phyloP scores from a whole-genome alignment of 1,284 basidiomycete species.

The Sphaerobolus stellatus region DNA sequence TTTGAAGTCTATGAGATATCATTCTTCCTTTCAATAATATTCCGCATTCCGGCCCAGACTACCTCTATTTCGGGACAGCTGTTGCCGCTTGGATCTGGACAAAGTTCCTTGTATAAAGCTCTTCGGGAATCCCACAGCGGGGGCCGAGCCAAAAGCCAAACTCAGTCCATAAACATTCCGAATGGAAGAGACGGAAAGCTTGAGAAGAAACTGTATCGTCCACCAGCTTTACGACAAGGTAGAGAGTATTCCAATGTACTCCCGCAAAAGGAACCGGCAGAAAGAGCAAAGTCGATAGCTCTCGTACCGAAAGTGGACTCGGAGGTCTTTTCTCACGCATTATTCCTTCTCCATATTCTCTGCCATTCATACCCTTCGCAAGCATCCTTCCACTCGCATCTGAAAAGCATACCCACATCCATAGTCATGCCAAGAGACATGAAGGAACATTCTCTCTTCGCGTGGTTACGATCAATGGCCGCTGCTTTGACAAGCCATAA shows the following conservation, averaged over 20 bases:
- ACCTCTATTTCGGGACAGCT: conserved; percentile 58
- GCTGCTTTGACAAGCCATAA: conserved; percentile 54
- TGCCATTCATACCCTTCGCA: conserved; percentile 61
- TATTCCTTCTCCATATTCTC: conserved; percentile 56
- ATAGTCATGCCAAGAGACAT: conserved; percentile 38
- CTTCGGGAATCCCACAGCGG: neutral
- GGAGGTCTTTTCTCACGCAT: conserved; percentile 19
- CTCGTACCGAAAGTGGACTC: conserved; percentile 19
- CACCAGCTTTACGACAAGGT: neutral
- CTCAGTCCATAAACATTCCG: neutral
- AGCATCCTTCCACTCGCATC: conserved; percentile 46
- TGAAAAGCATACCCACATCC: conserved; percentile 39
- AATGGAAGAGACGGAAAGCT: neutral
- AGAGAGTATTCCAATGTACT: neutral
- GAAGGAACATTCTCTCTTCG: neutral
- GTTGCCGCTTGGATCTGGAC: conserved; percentile 42
- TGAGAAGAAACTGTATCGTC: conserved; percentile 13
- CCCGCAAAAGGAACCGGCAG: neutral
- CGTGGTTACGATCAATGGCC: conserved; percentile 44
- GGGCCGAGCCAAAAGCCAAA: neutral
- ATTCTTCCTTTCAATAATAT: conserved; percentile 59
- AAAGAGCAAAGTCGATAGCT: neutral
- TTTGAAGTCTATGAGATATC: conserved; percentile 68
- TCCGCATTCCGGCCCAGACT: conserved; percentile 55
- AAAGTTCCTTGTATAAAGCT: neutral